These are phyloP conservation scores for Cytospora schulzeri DNA, from an alignment of 2,329 filamentous ascomycete genomes.

Conservation along the genomic window DNA sequence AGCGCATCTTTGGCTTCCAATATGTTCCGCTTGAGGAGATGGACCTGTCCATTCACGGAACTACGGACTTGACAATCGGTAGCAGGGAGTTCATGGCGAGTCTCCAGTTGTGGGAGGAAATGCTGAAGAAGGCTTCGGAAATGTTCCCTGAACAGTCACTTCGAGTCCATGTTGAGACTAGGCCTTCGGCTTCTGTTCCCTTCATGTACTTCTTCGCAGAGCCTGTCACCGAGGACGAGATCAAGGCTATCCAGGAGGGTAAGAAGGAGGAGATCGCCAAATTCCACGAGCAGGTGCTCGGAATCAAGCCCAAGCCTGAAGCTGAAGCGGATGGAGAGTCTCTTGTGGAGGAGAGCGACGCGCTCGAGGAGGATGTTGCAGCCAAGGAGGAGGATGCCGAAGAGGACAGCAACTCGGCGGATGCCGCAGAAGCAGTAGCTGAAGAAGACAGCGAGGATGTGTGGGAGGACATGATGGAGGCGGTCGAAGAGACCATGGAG, in stretches of 20 bases:
- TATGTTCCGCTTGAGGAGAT: constrained; percentile 87
- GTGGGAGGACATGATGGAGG: constrained; percentile 58
- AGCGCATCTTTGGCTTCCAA: constrained; percentile 96
- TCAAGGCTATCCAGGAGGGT: constrained; percentile 71
- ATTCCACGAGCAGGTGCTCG: constrained; percentile 67
- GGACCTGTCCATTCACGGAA: constrained; percentile 87
- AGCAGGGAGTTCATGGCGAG: constrained; percentile 86
- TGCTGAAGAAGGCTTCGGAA: constrained; percentile 73
- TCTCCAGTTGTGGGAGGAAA: constrained; percentile 74
- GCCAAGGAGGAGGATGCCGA: constrained; percentile 31
- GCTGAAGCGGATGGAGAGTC: constrained; percentile 30
- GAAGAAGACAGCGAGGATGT: constrained; percentile 40
- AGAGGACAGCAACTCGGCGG: constrained; percentile 27
- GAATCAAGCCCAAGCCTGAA: constrained; percentile 42
- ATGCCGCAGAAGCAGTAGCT: constrained; percentile 24
- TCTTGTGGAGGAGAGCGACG: constrained; percentile 29
- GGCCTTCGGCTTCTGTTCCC: constrained; percentile 53
- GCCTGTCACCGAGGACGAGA: constrained; percentile 73
- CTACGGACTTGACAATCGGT: constrained; percentile 65
- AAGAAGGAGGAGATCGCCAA: constrained; percentile 66
- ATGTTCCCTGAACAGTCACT: constrained; percentile 77
- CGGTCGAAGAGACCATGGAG: constrained; percentile 59
- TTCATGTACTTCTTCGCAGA: constrained; percentile 91
- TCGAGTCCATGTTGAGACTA: constrained; percentile 80
- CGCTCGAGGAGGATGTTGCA: constrained; percentile 35